Base-by-base conservation (phyloP, 1,284 basidiomycete species). In the Trametes pubescens region DNA sequence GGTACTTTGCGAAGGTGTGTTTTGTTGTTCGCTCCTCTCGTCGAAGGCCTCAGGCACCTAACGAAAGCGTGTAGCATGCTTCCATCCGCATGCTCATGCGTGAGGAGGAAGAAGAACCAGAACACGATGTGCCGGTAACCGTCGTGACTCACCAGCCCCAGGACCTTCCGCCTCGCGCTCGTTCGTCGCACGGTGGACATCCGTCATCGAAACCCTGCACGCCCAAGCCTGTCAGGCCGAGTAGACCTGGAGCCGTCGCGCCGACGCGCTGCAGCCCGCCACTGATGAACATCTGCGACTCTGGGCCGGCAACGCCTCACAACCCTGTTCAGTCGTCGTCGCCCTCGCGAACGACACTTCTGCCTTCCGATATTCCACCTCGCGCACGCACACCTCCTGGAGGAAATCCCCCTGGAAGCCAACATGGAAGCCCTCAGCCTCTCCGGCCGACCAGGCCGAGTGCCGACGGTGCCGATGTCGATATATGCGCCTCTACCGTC, bases 291-390 rank as follows among this genome's bases (percentile, higher is more conserved):
- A n/a, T n/a, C n/a, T n/a, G n/a, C n/a, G n/a, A n/a, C n/a, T n/a
- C n/a, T n/a, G n/a, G n/a, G n/a, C n/a, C n/a, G n/a, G n/a, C n/a
- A n/a, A n/a, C n/a, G n/a, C n/a, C n/a, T n/a, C n/a, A n/a, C n/a
- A n/a, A n/a, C n/a, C n/a, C n/a, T n/a, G n/a, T n/a, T n/a, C n/a
- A n/a, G n/a, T n/a, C n/a, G n/a, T n/a, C n/a, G n/a, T n/a, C n/a
- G n/a, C n/a, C n/a, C n/a, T n/a, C n/a, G n/a, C n/a, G n/a, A n/a
- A n/a, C n/a, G 34, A 35, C 34, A 35, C 34, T 35, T 6, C 34
- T 37, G 37, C 26, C 53, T 22, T 40, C 53, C 13, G 53, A 55
- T 26, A 46, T 55, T 18, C 53, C 53, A 10, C 53, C 40, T 1
- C 40, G 53, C n/a, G n/a, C 4, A 22, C 40, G 40, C 40, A 46